These are phyloP conservation scores for Pseudogymnoascus sp. DNA, from an alignment of 2,329 filamentous ascomycete species.

Conservation along the genomic window DNA sequence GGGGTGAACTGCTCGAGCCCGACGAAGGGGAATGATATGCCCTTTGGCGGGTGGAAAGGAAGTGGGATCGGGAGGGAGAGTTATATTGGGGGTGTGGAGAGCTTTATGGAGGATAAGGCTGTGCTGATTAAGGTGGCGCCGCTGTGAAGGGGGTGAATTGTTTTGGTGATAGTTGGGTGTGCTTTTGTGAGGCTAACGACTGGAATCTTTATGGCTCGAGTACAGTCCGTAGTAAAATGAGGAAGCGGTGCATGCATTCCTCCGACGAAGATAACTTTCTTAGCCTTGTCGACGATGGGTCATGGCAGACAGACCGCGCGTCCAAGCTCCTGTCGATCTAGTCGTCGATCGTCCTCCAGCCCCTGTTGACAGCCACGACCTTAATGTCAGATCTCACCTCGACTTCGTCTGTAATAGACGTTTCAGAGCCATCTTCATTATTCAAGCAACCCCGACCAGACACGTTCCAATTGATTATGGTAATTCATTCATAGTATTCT, in stretches of 20 bases:
- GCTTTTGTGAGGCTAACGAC: background rate
- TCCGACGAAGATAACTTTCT: background rate
- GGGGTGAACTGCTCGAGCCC: slow-evolving; percentile 28
- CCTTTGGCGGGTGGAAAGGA: slow-evolving; percentile 24
- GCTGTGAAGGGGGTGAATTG: background rate
- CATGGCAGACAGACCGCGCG: background rate
- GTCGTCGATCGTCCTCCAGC: background rate
- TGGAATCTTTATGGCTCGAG: background rate
- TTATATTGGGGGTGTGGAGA: slow-evolving; percentile 17
- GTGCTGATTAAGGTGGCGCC: slow-evolving; percentile 20
- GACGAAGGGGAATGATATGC: slow-evolving; percentile 17
- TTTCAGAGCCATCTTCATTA: background rate
- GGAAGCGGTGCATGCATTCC: too few relatives aligned
- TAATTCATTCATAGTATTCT: background rate
- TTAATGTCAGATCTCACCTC: background rate
- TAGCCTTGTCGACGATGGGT: background rate
- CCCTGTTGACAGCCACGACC: background rate
- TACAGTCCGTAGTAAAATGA: background rate
- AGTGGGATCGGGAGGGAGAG: slow-evolving; percentile 22
- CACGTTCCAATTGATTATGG: background rate
- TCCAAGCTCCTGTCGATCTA: background rate
- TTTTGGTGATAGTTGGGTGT: background rate
- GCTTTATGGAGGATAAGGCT: slow-evolving; percentile 24
- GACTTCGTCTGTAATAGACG: background rate
- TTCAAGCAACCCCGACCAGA: background rate